Evolutionary conservation across 2,329 filamentous ascomycete genomes (phyloP), one percentile per base, ranked within the genome.

Genomic region (Curvularia verruculosa): DNA sequence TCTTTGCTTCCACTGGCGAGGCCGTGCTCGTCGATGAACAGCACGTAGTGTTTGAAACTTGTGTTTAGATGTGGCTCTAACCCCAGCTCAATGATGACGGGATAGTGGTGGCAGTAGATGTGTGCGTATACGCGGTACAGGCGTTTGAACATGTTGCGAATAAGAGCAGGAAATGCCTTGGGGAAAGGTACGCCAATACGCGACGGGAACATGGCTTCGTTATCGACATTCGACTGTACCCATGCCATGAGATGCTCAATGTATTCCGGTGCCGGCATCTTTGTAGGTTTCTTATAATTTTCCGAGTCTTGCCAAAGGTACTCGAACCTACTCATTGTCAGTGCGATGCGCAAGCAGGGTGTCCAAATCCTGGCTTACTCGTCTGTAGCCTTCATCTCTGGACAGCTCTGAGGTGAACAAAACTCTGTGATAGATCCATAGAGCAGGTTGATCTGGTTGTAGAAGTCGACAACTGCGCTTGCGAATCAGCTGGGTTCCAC

Each of bases 311-410:
- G 95, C 95, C 95, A 99, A 65, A 99, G 88, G 78, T 99, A 99
- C 78, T 99, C 95, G 78, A 98, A 99, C 73, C 91, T 94, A 26
- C 37, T 0, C 1, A 5, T 3, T 57, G 48, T 68, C 39, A 68
- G 48, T 5, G 15, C 26, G 9, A 18, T 19, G 31, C 13, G 7
- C n/a, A 26, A 6, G 15, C 12, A 9, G 13, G n/a, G n/a, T 8
- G 21, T 5, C 23, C 18, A 19, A 9, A 15, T 13, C 23, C 6
- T 10, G 18, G 29, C 31, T 21, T 84, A 95, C 89, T 99, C 95
- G 80, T 99, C 96, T 9, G 95, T 99, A n/a, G 95, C 95, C 80
- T 99, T 99, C 95, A 99, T 99, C 81, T 98, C 95, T 0, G 95
- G 95, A 77, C 95, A 99, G 64, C 92, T 92, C 75, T 95, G 90